These are phyloP conservation scores for Cytospora piceicola DNA, from an alignment of 2,329 filamentous ascomycete genomes.

Conservation along the genomic window DNA sequence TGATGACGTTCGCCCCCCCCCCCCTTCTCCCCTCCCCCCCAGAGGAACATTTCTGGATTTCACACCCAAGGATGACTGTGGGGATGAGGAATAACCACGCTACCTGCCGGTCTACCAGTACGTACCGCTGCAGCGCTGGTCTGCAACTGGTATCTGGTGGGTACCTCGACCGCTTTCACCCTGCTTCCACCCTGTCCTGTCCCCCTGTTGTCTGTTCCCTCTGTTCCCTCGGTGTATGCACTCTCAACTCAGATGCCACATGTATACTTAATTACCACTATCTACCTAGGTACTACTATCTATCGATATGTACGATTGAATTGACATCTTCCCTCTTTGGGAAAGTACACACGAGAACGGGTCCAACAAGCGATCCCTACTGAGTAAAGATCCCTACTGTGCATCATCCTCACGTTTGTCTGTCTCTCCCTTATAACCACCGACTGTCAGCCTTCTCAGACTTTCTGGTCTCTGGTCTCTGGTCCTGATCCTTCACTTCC, in stretches of 20 bases:
- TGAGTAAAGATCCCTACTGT: conserved; percentile 6
- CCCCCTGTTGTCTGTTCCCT: background rate
- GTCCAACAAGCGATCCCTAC: conserved; percentile 26
- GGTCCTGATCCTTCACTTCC: background rate
- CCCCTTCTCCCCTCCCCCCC: no score
- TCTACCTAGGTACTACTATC: no score
- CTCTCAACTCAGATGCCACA: background rate
- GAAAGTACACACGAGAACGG: conserved; percentile 30
- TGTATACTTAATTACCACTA: no score
- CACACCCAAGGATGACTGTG: conserved; percentile 1
- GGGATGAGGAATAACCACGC: background rate
- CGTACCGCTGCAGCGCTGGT: background rate
- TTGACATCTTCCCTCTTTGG: conserved; percentile 20
- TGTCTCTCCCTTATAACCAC: background rate
- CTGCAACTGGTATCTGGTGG: background rate
- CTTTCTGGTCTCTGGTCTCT: no score
- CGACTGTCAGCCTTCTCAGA: background rate
- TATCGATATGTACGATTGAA: background rate
- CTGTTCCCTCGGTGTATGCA: no score
- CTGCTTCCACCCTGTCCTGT: background rate
- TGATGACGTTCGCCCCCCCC: background rate
- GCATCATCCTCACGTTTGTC: conserved; percentile 1
- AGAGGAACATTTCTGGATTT: no score
- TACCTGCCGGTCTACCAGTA: background rate
- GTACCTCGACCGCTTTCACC: background rate